Evolutionary conservation across 2,329 filamentous ascomycete genomes (phyloP).

Genomic region (Fusarium sp.): DNA sequence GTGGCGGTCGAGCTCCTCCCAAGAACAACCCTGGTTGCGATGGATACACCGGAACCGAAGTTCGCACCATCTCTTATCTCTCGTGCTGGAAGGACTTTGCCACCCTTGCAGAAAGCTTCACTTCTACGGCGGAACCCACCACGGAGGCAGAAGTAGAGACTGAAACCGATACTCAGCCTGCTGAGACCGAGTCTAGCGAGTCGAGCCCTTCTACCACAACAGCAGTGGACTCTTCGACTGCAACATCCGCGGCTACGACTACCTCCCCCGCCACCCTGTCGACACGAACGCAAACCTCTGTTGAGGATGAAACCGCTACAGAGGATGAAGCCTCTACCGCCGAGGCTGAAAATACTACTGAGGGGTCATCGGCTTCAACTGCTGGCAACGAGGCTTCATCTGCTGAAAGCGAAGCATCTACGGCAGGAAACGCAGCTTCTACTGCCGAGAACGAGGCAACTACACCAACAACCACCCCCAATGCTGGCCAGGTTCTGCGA

Average conservation of each 20-base stretch:
- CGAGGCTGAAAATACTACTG: background rate
- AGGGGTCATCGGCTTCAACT: background rate
- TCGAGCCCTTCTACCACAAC: background rate
- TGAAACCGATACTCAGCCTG: background rate
- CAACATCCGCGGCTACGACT: background rate
- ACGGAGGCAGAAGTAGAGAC: background rate
- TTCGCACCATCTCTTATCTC: constrained; percentile 21
- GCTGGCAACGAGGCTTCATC: background rate
- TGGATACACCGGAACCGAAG: constrained; percentile 54
- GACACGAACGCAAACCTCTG: background rate
- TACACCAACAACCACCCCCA: background rate
- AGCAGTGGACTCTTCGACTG: background rate
- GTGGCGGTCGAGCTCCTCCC: constrained; percentile 64
- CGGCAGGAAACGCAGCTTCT: background rate
- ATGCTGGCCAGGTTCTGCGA: constrained; percentile 7
- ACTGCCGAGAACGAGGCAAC: background rate
- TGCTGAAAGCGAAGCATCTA: background rate
- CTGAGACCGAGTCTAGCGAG: background rate
- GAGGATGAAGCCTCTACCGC: background rate
- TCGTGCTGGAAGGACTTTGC: constrained; percentile 31
- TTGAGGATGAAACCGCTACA: background rate
- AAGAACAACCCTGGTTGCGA: constrained; percentile 63
- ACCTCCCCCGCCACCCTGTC: constrained; percentile 17
- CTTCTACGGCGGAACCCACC: background rate
- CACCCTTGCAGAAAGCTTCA: background rate